Percentiles rank a stretch among this genome's conserved stretches.
Evolutionary conservation across 2,329 filamentous ascomycete species (phyloP).

Genomic region (Ophiostoma ips): DNA sequence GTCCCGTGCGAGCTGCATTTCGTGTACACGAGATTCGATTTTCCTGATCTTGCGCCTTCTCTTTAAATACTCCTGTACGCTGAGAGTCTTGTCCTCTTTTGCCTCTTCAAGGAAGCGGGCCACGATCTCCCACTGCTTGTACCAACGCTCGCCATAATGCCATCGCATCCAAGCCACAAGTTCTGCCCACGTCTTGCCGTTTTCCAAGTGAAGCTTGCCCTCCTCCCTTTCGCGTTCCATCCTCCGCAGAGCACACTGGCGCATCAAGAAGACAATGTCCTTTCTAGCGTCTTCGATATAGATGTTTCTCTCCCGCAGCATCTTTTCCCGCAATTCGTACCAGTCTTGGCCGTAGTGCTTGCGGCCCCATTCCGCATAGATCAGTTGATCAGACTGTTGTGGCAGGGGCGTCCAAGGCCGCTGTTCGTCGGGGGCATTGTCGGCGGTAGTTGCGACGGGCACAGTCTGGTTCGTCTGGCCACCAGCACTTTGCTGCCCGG

Average conservation of each 20-base stretch:
- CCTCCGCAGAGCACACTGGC: slow-evolving; percentile 6
- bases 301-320: slow-evolving; percentile 9
- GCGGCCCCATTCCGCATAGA: slow-evolving; percentile 8
- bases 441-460: no score
- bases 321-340: slow-evolving; percentile 7
- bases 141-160: neutral
- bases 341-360: slow-evolving; percentile 9
- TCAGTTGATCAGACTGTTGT: slow-evolving; percentile 2
- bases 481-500: no score
- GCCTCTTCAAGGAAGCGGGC: no score
- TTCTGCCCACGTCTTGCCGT: neutral
- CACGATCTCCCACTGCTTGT: neutral
- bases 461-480: no score
- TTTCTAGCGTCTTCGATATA: neutral
- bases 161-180: slow-evolving; percentile 1
- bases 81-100: no score
- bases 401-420: neutral
- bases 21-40: no score
- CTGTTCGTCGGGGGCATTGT: no score
- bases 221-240: slow-evolving; percentile 6
- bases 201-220: neutral
- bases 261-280: slow-evolving; percentile 4
- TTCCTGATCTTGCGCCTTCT: no score
- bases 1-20: no score
- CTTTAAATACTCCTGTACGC: no score